phyloP scores from a whole-genome alignment of 805 yeast genomes.

The Huiozyma sinensis region DNA sequence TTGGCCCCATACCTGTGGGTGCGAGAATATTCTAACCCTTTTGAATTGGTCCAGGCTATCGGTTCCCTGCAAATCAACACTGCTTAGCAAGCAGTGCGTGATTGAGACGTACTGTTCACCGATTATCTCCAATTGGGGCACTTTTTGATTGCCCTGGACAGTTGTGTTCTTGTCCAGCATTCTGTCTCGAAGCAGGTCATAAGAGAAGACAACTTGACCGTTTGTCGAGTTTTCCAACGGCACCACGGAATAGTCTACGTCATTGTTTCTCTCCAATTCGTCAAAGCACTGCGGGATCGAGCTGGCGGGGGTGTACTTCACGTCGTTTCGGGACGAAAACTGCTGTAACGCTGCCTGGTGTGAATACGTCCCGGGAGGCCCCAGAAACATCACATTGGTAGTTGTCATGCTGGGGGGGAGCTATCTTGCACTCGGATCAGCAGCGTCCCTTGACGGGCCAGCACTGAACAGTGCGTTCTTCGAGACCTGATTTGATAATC shows the following conservation, averaged over 20 bases:
- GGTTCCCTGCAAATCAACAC: constrained; percentile 29
- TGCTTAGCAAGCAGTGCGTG: constrained; percentile 54
- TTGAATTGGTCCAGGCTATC: constrained; percentile 12
- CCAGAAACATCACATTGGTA: constrained; percentile 60
- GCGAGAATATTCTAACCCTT: constrained; percentile 64
- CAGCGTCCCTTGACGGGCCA: no score
- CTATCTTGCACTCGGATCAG: no score
- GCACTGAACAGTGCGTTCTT: not conserved
- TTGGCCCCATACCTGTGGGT: constrained; percentile 98
- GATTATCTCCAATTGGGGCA: constrained; percentile 41
- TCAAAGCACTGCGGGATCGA: constrained; percentile 57
- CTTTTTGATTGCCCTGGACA: constrained; percentile 8
- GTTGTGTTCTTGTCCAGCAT: constrained; percentile 11
- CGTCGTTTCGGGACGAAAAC: constrained; percentile 31
- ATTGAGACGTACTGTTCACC: constrained; percentile 79
- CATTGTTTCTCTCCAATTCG: constrained; percentile 31
- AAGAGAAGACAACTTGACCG: constrained; percentile 82
- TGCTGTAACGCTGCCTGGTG: constrained; percentile 67
- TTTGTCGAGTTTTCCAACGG: constrained; percentile 94
- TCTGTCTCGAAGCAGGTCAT: constrained; percentile 70
- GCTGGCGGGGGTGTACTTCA: constrained; percentile 18
- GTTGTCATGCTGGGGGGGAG: not conserved
- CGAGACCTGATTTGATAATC: not conserved
- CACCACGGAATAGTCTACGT: constrained; percentile 61
- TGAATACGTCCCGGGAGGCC: constrained; percentile 89